Conservation (phyloP, 768 basidiomycete genomes). For the Lyophyllum semitale region DNA sequence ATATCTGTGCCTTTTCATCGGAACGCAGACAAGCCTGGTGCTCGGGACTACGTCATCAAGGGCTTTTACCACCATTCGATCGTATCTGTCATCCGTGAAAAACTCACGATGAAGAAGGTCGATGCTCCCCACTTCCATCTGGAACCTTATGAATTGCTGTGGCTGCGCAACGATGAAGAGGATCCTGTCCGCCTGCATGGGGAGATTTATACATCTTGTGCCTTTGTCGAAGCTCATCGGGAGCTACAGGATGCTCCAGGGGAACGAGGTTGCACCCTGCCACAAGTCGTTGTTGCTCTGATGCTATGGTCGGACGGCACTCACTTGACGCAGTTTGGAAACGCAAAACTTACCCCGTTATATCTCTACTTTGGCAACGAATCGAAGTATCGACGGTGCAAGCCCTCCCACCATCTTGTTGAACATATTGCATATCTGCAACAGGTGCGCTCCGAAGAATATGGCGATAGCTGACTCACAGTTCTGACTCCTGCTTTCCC, state of each 20-base stretch:
- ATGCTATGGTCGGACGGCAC: constrained; percentile 32
- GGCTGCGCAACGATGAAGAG: neutral
- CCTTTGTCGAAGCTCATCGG: constrained; percentile 6
- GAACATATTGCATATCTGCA: constrained; percentile 28
- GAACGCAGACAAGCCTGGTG: neutral
- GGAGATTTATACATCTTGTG: constrained; percentile 19
- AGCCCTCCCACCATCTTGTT: constrained; percentile 18
- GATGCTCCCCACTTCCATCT: constrained; percentile 8
- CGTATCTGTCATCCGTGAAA: constrained; percentile 16
- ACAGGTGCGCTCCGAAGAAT: constrained; percentile 26
- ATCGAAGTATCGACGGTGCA: constrained; percentile 32
- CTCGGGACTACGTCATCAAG: neutral
- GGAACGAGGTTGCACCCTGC: constrained; percentile 14
- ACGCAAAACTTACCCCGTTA: constrained; percentile 31
- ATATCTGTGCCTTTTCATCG: constrained; percentile 8
- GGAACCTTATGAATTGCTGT: constrained; percentile 19
- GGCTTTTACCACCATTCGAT: constrained; percentile 15
- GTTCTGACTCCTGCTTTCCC: neutral
- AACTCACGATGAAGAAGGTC: neutral
- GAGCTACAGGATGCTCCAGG: neutral
- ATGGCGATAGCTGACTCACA: neutral
- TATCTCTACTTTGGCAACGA: constrained; percentile 35
- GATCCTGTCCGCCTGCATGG: constrained; percentile 9
- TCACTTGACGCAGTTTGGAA: constrained; percentile 29
- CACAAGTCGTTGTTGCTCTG: constrained; percentile 17